phyloP scores from a whole-genome alignment of 1,139 yeast species.

The Suhomyces bokatorum region DNA sequence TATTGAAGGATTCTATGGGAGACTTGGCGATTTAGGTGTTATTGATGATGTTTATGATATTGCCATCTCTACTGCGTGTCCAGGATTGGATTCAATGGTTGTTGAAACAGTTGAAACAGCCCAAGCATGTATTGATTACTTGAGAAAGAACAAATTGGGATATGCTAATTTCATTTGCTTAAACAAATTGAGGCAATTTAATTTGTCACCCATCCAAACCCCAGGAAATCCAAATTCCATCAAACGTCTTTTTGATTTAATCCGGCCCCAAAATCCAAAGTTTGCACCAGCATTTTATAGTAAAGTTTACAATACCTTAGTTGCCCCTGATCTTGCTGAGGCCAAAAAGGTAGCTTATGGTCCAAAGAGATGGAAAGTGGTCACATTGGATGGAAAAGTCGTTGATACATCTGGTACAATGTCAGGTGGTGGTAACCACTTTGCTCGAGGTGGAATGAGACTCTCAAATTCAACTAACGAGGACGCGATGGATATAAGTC shows the following conservation, averaged over 20 bases:
- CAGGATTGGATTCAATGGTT: conserved; percentile 87
- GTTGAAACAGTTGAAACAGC: conserved; percentile 94
- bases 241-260: conserved; percentile 82
- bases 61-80: conserved; percentile 94
- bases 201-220: conserved; percentile 61
- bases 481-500: conserved; percentile 37
- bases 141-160: conserved; percentile 83
- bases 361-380: conserved; percentile 76
- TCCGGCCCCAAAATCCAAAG: conserved; percentile 62
- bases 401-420: conserved; percentile 96
- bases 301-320: conserved; percentile 82
- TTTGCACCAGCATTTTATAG: conserved; percentile 90
- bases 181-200: conserved; percentile 67
- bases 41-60: conserved; percentile 88
- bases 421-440: conserved; percentile 90
- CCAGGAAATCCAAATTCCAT: conserved; percentile 67
- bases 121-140: conserved; percentile 83
- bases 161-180: conserved; percentile 86
- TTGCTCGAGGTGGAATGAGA: conserved; percentile 66
- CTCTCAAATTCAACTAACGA: conserved; percentile 27
- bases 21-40: conserved; percentile 86
- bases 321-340: conserved; percentile 72
- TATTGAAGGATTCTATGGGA: conserved; percentile 81
- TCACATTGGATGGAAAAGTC: conserved; percentile 87
- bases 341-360: conserved; percentile 93